These are phyloP conservation scores for Viridothelium virens DNA, from an alignment of 495 filamentous ascomycete species.

Conservation along the genomic window DNA sequence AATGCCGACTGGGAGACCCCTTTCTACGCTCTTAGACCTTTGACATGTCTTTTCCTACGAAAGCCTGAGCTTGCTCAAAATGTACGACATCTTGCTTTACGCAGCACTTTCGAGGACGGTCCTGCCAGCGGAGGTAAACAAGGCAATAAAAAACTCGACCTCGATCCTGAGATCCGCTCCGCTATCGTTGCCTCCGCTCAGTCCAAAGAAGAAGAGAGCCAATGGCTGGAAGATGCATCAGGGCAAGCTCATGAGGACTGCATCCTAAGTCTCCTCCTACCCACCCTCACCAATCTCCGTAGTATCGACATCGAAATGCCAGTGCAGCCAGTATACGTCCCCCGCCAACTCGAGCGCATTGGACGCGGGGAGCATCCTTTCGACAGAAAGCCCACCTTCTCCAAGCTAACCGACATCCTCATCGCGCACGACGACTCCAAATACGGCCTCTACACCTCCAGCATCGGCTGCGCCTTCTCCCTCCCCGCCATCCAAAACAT, in stretches of 20 bases:
- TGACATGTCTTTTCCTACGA: conserved; percentile 2
- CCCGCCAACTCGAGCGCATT: not conserved
- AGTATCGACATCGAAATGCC: not conserved
- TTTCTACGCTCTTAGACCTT: not conserved
- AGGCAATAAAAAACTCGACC: not conserved
- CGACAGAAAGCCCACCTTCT: not conserved
- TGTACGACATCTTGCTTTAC: not conserved
- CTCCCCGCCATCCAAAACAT: not conserved
- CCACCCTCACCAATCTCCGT: not conserved
- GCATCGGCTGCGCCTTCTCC: not conserved
- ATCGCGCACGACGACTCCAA: not conserved
- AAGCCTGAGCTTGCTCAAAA: not conserved
- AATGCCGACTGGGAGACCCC: not conserved
- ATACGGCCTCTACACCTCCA: not conserved
- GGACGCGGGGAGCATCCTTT: not conserved
- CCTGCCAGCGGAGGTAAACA: not conserved
- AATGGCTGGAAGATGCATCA: not conserved
- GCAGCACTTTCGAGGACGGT: not conserved
- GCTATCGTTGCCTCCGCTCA: not conserved
- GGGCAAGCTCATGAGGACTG: not conserved
- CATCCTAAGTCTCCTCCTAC: not conserved
- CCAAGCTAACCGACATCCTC: not conserved
- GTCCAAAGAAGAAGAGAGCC: not conserved
- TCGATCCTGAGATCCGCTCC: not conserved
- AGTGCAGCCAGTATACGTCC: not conserved